Evolutionary conservation across 192 early-diverging fungal species (phyloP).

Genomic region (Powellomyces hirtus): DNA sequence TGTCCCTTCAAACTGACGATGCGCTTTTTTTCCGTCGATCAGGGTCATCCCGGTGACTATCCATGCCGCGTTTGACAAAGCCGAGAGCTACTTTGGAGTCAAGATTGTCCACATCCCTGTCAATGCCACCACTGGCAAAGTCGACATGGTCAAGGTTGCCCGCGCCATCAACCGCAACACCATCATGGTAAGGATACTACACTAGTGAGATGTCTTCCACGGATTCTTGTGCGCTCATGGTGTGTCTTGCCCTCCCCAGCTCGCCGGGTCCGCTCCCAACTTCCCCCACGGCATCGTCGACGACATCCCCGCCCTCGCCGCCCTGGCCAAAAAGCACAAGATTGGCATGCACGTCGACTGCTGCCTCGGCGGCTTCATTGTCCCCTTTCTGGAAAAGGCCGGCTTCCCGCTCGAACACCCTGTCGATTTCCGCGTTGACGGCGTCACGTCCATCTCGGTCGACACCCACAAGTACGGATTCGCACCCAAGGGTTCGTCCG

Average conservation of each 20-base stretch:
- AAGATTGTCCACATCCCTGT: conserved; percentile 83
- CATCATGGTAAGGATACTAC: too few relatives aligned
- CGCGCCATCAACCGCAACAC: conserved; percentile 89
- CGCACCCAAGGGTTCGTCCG: conserved; percentile 95
- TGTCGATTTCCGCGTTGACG: conserved; percentile 87
- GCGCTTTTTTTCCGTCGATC: background rate
- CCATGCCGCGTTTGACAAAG: conserved; percentile 97
- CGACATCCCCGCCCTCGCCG: conserved; percentile 76
- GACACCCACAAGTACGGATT: conserved; percentile 99
- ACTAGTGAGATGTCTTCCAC: background rate
- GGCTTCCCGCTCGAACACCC: conserved; percentile 75
- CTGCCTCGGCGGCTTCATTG: conserved; percentile 93
- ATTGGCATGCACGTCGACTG: conserved; percentile 93
- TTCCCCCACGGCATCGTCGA: conserved; percentile 94
- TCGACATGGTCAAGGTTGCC: conserved; percentile 71
- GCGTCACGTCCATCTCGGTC: conserved; percentile 92
- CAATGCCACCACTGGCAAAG: conserved; percentile 70
- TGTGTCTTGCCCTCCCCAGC: too few relatives aligned
- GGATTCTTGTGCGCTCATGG: background rate
- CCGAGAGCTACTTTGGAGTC: conserved; percentile 86
- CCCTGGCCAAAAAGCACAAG: conserved; percentile 74
- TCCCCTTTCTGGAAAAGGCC: conserved; percentile 91
- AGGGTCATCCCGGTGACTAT: conserved; percentile 88
- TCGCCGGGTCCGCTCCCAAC: conserved; percentile 88
- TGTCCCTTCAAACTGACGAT: background rate